phyloP scores from a whole-genome alignment of 805 yeast species.

The Nakazawaea laoshanensis region DNA sequence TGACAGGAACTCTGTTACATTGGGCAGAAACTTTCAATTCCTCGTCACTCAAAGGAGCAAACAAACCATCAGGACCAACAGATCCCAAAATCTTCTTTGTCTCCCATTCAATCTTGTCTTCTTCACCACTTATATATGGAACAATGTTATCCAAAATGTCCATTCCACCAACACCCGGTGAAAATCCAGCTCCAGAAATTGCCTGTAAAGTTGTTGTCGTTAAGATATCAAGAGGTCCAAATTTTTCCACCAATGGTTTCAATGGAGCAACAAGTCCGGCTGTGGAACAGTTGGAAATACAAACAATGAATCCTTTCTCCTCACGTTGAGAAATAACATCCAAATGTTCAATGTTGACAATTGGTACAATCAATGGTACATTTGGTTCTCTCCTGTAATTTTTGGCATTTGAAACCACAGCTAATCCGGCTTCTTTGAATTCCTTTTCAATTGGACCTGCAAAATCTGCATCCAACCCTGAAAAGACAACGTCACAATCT shows the following conservation, averaged over 20 bases:
- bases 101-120: slow-evolving; percentile 98
- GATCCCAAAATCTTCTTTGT: slow-evolving; percentile 88
- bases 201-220: slow-evolving; percentile 94
- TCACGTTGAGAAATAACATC: too few species aligned
- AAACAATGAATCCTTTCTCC: slow-evolving; percentile 79
- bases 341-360: slow-evolving; percentile 88
- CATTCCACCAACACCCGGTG: slow-evolving; percentile 95
- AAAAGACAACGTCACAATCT: slow-evolving; percentile 89
- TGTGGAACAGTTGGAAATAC: slow-evolving; percentile 97
- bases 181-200: slow-evolving; percentile 95
- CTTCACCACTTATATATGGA: slow-evolving; percentile 94
- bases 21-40: slow-evolving; percentile 89
- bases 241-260: slow-evolving; percentile 82
- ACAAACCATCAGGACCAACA: slow-evolving; percentile 39
- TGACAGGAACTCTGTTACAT: slow-evolving; percentile 93
- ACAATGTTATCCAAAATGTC: slow-evolving; percentile 91
- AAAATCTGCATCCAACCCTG: slow-evolving; percentile 86
- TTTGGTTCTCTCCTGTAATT: slow-evolving; percentile 83
- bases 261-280: slow-evolving; percentile 97
- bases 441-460: slow-evolving; percentile 91
- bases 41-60: slow-evolving; percentile 51
- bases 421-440: slow-evolving; percentile 73
- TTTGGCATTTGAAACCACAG: slow-evolving; percentile 90
- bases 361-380: slow-evolving; percentile 93
- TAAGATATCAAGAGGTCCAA: slow-evolving; percentile 84